Evolutionary conservation across 495 filamentous ascomycete species (phyloP).

Genomic region (Astrothelium macrocarpum): DNA sequence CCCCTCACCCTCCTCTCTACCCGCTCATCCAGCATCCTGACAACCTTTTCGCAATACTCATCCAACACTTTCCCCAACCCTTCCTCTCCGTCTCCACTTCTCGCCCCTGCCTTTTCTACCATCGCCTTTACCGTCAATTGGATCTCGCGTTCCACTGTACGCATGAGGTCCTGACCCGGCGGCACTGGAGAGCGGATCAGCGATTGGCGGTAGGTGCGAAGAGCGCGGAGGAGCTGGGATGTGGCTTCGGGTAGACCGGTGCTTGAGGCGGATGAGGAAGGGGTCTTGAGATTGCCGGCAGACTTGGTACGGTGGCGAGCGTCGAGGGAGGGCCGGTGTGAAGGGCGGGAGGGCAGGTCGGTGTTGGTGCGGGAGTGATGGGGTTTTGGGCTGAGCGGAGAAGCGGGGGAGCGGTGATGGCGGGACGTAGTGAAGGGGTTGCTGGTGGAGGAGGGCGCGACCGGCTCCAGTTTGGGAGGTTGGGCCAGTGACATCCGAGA

Average conservation of each 20-base stretch:
- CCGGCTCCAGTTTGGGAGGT: constrained; percentile 29
- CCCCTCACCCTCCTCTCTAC: constrained; percentile 33
- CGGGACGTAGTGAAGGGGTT: constrained; percentile 8
- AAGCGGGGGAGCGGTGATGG: constrained; percentile 18
- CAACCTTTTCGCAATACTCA: constrained; percentile 59
- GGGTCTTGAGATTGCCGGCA: constrained; percentile 21
- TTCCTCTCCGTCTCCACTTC: constrained; percentile 46
- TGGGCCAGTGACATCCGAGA: constrained; percentile 30
- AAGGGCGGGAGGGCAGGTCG: neutral
- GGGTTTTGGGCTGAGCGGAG: constrained; percentile 31
- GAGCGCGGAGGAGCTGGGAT: constrained; percentile 66
- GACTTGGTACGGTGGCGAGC: constrained; percentile 36
- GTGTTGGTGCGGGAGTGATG: constrained; percentile 7
- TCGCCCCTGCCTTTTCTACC: constrained; percentile 38
- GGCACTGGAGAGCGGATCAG: constrained; percentile 34
- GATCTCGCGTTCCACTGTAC: constrained; percentile 32
- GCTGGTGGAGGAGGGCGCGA: constrained; percentile 1
- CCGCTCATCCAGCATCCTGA: constrained; percentile 63
- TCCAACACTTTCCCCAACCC: constrained; percentile 56
- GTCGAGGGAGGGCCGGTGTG: constrained; percentile 47
- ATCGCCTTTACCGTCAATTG: constrained; percentile 68
- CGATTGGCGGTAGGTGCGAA: constrained; percentile 77
- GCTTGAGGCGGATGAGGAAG: constrained; percentile 33
- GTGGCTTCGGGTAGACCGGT: constrained; percentile 64
- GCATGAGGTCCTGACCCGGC: constrained; percentile 8